Evolutionary conservation across 768 basidiomycete species (phyloP).

Genomic region (Leccinum barrowsii): DNA sequence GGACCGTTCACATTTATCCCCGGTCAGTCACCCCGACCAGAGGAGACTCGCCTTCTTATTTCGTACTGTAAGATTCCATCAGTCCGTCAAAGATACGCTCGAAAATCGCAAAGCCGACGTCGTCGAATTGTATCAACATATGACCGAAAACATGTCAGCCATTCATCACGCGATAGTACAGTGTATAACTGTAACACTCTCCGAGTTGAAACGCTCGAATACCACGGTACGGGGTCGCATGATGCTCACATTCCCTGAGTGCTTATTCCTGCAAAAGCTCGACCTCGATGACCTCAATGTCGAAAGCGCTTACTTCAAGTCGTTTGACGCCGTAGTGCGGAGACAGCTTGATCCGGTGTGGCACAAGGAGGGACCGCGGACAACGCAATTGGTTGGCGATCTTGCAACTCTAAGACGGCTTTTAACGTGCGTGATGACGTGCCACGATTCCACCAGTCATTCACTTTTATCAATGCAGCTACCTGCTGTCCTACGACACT

Average conservation of each 20-base stretch:
- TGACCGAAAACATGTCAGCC: constrained; percentile 85
- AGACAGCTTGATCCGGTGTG: constrained; percentile 90
- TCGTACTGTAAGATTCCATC: constrained; percentile 70
- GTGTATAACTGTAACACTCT: constrained; percentile 88
- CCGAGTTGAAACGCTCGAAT: constrained; percentile 87
- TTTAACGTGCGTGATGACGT: constrained; percentile 54
- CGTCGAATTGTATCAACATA: constrained; percentile 81
- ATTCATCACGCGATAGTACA: constrained; percentile 91
- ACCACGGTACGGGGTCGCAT: constrained; percentile 45
- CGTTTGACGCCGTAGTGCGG: constrained; percentile 86
- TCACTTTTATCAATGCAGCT: constrained; percentile 28
- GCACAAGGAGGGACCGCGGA: constrained; percentile 93
- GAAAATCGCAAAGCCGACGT: constrained; percentile 87
- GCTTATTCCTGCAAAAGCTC: constrained; percentile 47
- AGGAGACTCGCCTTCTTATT: background rate
- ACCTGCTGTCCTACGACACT: constrained; percentile 86
- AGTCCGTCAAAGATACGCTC: constrained; percentile 77
- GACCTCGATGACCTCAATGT: constrained; percentile 92
- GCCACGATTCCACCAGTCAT: background rate
- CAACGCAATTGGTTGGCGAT: constrained; percentile 88
- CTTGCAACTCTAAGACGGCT: constrained; percentile 81
- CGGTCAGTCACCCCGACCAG: constrained; percentile 47
- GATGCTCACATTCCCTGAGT: background rate
- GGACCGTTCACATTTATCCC: constrained; percentile 89
- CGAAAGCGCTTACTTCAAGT: constrained; percentile 90